phyloP scores from a whole-genome alignment of 2,329 filamentous ascomycete species.

The Phaeosphaeria sp. region DNA sequence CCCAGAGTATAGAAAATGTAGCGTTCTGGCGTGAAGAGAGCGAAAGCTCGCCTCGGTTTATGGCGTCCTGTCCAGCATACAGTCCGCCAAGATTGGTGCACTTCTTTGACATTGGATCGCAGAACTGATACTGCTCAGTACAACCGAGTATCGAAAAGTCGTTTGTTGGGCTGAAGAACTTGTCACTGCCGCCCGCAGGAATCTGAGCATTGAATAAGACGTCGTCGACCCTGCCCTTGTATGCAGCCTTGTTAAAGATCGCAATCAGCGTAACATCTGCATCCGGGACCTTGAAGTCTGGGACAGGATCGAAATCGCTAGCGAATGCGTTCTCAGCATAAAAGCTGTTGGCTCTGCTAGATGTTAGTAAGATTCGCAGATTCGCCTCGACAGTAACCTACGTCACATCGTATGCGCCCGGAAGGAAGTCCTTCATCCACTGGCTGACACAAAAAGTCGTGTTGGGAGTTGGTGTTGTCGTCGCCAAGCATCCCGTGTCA shows the following conservation, averaged over 20 bases:
- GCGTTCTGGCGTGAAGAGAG: slow-evolving; percentile 18
- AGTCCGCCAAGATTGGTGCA: slow-evolving; percentile 25
- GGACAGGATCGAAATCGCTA: slow-evolving; percentile 24
- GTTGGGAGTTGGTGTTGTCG: not conserved
- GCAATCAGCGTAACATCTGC: slow-evolving; percentile 26
- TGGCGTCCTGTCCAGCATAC: slow-evolving; percentile 12
- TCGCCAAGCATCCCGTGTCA: slow-evolving; percentile 10
- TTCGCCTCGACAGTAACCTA: slow-evolving; percentile 6
- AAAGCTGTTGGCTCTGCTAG: slow-evolving; percentile 9
- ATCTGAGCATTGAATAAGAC: slow-evolving; percentile 20
- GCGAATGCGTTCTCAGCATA: slow-evolving; percentile 15
- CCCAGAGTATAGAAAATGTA: slow-evolving; percentile 19
- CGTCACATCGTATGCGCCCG: slow-evolving; percentile 18
- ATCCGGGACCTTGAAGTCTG: slow-evolving; percentile 20
- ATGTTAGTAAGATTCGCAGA: not conserved
- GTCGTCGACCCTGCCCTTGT: slow-evolving; percentile 17
- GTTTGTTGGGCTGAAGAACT: slow-evolving; percentile 13
- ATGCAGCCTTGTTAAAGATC: slow-evolving; percentile 21
- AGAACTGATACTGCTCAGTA: slow-evolving; percentile 32
- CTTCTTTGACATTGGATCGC: slow-evolving; percentile 11
- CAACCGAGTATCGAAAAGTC: slow-evolving; percentile 25
- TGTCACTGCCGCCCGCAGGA: not conserved
- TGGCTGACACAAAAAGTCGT: slow-evolving; percentile 26
- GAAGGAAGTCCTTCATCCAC: slow-evolving; percentile 19
- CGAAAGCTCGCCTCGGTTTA: slow-evolving; percentile 13